Conservation (phyloP, 2,329 filamentous ascomycete species). For the Tetracladium maxilliforme region DNA sequence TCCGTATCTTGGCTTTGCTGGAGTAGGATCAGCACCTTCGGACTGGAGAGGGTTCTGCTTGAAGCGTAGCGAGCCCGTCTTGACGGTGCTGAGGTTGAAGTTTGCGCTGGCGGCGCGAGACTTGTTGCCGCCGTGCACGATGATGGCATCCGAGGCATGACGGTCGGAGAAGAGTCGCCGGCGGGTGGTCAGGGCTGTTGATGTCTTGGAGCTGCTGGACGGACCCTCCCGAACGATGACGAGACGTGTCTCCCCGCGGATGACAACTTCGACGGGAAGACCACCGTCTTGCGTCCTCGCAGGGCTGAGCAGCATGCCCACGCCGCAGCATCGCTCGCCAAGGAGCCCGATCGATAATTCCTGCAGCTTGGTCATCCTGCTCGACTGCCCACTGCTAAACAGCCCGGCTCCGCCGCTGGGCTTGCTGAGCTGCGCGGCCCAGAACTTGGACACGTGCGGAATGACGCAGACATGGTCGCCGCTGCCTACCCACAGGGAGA, state of each 20-base stretch:
- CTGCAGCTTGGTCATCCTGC: constrained; percentile 12
- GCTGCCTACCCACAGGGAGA: constrained; percentile 17
- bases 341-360: constrained; percentile 10
- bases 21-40: too few relatives aligned
- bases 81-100: neutral
- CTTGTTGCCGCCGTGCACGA: neutral
- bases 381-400: constrained; percentile 4
- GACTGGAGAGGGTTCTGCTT: neutral
- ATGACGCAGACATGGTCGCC: constrained; percentile 14
- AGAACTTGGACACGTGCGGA: constrained; percentile 14
- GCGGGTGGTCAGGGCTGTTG: neutral
- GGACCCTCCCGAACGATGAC: constrained; percentile 9
- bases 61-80: neutral
- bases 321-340: constrained; percentile 14
- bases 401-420: constrained; percentile 1
- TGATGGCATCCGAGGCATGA: neutral
- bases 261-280: constrained; percentile 11
- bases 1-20: too few relatives aligned
- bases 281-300: constrained; percentile 2
- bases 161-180: neutral
- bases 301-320: constrained; percentile 10
- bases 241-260: constrained; percentile 15
- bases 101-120: neutral
- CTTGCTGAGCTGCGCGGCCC: constrained; percentile 11
- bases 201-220: too few relatives aligned